These are phyloP conservation scores for Solioccasus polychromus DNA, from an alignment of 768 basidiomycete genomes.

Conservation along the genomic window DNA sequence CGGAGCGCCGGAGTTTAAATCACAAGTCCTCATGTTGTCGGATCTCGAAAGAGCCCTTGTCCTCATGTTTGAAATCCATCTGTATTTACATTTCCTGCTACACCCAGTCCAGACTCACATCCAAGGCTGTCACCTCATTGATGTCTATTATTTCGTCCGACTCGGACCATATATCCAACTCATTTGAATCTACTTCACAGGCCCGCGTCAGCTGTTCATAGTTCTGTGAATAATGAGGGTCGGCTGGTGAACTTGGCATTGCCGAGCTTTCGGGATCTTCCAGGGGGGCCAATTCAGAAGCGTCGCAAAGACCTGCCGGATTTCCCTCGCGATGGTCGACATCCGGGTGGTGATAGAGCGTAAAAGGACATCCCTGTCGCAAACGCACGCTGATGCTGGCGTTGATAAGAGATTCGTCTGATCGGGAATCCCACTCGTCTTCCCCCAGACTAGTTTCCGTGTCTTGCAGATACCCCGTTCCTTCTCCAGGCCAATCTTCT, in stretches of 20 bases:
- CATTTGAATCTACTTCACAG: no score
- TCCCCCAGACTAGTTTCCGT: slow-evolving; percentile 1
- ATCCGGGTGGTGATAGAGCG: slow-evolving; percentile 18
- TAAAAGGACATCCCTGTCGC: slow-evolving; percentile 5
- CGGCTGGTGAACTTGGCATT: slow-evolving; percentile 6
- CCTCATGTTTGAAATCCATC: slow-evolving; percentile 20
- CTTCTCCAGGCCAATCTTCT: slow-evolving; percentile 16
- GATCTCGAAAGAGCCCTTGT: slow-evolving; percentile 20
- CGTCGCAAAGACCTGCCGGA: slow-evolving; percentile 4
- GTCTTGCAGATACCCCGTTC: slow-evolving; percentile 12
- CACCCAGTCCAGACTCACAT: not conserved
- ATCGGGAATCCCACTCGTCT: slow-evolving; percentile 11
- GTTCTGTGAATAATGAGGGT: slow-evolving; percentile 10
- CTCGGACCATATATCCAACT: slow-evolving; percentile 16
- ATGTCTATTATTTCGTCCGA: slow-evolving; percentile 13
- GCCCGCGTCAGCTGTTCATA: slow-evolving; percentile 16
- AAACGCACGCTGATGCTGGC: slow-evolving; percentile 16
- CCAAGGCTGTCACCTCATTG: slow-evolving; percentile 2
- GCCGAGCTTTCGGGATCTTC: slow-evolving; percentile 17
- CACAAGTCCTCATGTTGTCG: slow-evolving; percentile 29
- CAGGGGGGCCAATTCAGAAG: slow-evolving; percentile 14
- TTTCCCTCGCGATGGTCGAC: slow-evolving; percentile 8
- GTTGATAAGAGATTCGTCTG: slow-evolving; percentile 27
- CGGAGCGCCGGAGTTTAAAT: slow-evolving; percentile 31
- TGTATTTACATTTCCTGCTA: slow-evolving; percentile 8